Percentiles rank a stretch among this genome's conserved stretches.
phyloP scores from a whole-genome alignment of 352 stramenopile genomes.

The Pythium monospermum region DNA sequence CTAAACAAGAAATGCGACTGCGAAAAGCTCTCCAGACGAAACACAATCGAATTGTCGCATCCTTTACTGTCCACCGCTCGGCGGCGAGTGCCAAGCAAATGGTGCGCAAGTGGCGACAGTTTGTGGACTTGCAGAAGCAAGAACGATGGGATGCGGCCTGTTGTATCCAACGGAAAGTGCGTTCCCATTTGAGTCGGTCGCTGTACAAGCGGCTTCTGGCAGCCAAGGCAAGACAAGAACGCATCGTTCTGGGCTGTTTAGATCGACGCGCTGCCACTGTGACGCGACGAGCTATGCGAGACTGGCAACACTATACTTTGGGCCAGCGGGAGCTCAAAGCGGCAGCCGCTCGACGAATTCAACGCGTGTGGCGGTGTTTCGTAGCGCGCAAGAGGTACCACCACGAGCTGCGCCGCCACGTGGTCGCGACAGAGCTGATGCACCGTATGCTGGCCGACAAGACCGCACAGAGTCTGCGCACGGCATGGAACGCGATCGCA shows the following conservation, averaged over 20 bases:
- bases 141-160: constrained; percentile 27
- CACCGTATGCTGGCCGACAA: constrained; percentile 38
- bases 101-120: constrained; percentile 34
- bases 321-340: constrained; percentile 3
- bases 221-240: constrained; percentile 30
- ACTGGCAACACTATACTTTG: constrained; percentile 22
- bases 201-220: constrained; percentile 34
- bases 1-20: constrained; percentile 22
- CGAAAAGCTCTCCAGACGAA: constrained; percentile 15
- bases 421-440: constrained; percentile 45
- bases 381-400: constrained; percentile 11
- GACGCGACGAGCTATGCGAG: constrained; percentile 4
- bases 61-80: constrained; percentile 30
- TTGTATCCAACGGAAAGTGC: constrained; percentile 36
- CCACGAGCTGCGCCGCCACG: constrained; percentile 35
- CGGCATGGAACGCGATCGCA: constrained; percentile 34
- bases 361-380: constrained; percentile 37
- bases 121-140: constrained; percentile 28
- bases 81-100: constrained; percentile 22
- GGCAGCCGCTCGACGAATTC: constrained; percentile 27
- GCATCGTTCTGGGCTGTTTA: constrained; percentile 35
- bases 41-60: constrained; percentile 29
- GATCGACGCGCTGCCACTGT: constrained; percentile 20
- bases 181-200: constrained; percentile 30
- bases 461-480: constrained; percentile 21